These are phyloP conservation scores for Solanum clarkiae DNA, from an alignment of 257 asterid species.

Conservation along the genomic window DNA sequence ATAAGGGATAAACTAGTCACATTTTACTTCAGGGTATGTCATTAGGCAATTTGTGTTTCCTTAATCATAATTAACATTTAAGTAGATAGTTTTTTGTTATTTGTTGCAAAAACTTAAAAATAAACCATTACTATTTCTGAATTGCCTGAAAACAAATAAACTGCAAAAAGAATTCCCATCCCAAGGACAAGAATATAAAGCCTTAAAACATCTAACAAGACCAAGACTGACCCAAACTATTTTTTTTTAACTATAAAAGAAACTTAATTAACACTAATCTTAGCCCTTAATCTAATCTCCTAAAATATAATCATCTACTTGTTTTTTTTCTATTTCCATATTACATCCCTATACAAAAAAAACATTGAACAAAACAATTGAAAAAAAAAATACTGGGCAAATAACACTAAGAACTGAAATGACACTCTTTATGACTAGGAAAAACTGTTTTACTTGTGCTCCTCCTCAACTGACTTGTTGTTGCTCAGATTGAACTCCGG, in stretches of 20 bases:
- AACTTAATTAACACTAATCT: conserved; percentile 7
- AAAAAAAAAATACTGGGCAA: conserved; percentile 1
- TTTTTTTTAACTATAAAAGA: neutral
- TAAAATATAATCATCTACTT: conserved; percentile 13
- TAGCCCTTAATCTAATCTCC: conserved; percentile 12
- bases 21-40: no score
- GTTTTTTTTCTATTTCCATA: conserved; percentile 9
- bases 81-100: neutral
- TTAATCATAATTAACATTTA: neutral
- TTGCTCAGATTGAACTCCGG: conserved; percentile 5
- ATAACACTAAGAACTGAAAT: neutral
- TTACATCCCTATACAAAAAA: conserved; percentile 30
- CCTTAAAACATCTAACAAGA: neutral
- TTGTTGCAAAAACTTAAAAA: neutral
- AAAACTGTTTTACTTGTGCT: neutral
- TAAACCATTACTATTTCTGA: conserved; percentile 11
- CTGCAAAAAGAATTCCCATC: conserved; percentile 33
- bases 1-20: no score
- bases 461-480: neutral
- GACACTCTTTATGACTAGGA: neutral
- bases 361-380: conserved; percentile 26
- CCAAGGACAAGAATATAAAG: conserved; percentile 6
- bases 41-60: no score
- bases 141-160: conserved; percentile 18
- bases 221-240: conserved; percentile 9